Evolutionary conservation across 2,329 filamentous ascomycete species (phyloP), one percentile per base, ranked within the genome.

Genomic region (Talaromyces rugulosus): DNA sequence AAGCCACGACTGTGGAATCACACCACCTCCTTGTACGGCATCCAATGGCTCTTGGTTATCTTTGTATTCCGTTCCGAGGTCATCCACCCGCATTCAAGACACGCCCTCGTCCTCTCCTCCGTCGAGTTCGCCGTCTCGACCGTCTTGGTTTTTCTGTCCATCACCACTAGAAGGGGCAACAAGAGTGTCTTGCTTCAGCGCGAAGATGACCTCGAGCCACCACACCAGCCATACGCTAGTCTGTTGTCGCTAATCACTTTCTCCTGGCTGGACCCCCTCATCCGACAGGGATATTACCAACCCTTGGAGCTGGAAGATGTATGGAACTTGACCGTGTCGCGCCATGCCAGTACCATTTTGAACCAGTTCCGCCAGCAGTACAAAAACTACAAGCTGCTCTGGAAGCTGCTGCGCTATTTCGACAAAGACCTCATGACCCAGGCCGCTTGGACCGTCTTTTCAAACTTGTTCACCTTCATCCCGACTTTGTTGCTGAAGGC

Each of bases 111-210:
- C 56, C 80, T 96, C 54, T 82, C 86, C 65, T 87, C 92, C 64
- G 77, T 85, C 63, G 87, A 96, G 69, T 98, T 98, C 71, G 80
- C 81, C 1, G 79, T 98, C 63, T 86, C 85, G 5, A 88, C 89
- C 0, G 73, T 96, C 12, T 83, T 99, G 12, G 87, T 92, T 59
- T 74, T 85, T 53, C 88, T 97, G 72, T 87, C 91, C 51, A 76
- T 96, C 61, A 90, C 88, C 58, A 96, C 92, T 64, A 87, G 95
- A 66, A 95, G 92, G 78, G 95, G 95, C 52, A 98, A 98, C 76
- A 95, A 92, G 76, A 87, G 89, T 3, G 90, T 99, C 12, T 77
- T 93, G 53, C 75, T 98, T 70, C 92, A 96, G 75, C 93, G 93
- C 81, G 93, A 97, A 75, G 91, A 90, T 64, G 89, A 89, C 34